Base-by-base conservation (phyloP, 163 green algal species). In the Scenedesmus sp. region DNA sequence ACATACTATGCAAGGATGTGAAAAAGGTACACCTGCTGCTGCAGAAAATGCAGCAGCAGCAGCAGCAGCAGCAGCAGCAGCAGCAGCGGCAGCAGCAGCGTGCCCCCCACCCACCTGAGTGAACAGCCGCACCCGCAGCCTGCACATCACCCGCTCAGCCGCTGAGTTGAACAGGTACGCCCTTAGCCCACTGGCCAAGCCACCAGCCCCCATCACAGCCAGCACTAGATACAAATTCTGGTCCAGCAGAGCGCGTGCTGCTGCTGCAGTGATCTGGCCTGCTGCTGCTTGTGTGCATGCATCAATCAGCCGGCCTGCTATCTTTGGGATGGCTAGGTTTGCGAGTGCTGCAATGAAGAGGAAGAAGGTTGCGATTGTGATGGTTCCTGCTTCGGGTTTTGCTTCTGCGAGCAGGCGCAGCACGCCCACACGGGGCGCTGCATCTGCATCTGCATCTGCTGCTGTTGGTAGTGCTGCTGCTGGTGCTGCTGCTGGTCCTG, bases 71-170 rank as follows among this genome's bases (percentile, higher is more conserved):
- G 59, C 59, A 64, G 59, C 59, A 13, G 59, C 59, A 64, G 7
- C 8, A 9, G 59, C 59, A 64, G 26, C 26, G 26, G 26, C 26
- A 26, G 26, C 26, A 26, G 26, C 26, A 26, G 26, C 26, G 26
- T 26, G 26, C 26, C 26, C 26, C 26, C 26, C 26, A 55, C 84
- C 81, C 15, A 90, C 85, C 85, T 90, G 70, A 4, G 52, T 82
- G 90, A 96, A 96, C 15, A 96, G 91, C 4, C 82, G 59, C 23
- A 86, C 82, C 0, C 92, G 91, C 59, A 97, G 90, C 18, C 89
- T 88, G 81, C 90, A 95, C 95, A 96, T 96, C 34, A 91, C 87
- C 26, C 87, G 60, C 55, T 91, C 87, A 67, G 87, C 87, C 18
- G 87, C 87, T 16, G 87, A 59, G 87, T 86, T 86, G 87, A 91